Base-by-base conservation (phyloP, 2,329 filamentous ascomycete species). In the Cladophialophora chaetospira region DNA sequence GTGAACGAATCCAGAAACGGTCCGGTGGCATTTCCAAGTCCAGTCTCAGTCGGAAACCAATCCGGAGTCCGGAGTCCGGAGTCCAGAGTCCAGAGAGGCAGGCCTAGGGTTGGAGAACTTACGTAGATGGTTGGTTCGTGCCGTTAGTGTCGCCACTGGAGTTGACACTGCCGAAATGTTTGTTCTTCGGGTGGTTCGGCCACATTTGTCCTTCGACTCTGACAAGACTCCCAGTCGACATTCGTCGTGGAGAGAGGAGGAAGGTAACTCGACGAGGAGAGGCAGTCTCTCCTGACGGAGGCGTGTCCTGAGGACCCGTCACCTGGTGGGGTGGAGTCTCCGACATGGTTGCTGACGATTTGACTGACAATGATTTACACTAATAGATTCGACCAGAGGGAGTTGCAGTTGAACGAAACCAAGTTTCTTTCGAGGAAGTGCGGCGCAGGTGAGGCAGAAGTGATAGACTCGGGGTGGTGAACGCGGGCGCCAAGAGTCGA, bases 141-240 rank as follows among this genome's bases (percentile, higher is more conserved):
- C 19, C 36, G 19, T 33, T 49, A 2, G 53, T 21, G 44, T 49
- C 47, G 25, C 36, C 36, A 19, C 35, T 25, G 11, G 45, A 33
- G 42, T 56, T 52, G 25, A 31, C 42, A 26, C 40, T 36, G 15
- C 35, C 48, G 36, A 28, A 13, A 36, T 54, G 36, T 33, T 52
- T 38, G 28, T 54, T 53, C 23, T 51, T 60, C 21, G 57, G 57
- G 29, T 56, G 57, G 2, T 50, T 10, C 3, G 40, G 31, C 57
- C 57, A 59, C 5, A 28, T 9, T 44, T 40, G 31, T 11, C 38
- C 25, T 17, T 59, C 29, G 29, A 36, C 46, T 6, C 17, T 35
- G 21, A 36, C 3, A 42, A 29, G 36, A 2, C 6, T 8, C 17
- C 23, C 36, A 25, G 35, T 5, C 13, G 25, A 43, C 2, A 25